phyloP scores from a whole-genome alignment of 164 flowering plant species.

The Umbilicus rupestris region DNA sequence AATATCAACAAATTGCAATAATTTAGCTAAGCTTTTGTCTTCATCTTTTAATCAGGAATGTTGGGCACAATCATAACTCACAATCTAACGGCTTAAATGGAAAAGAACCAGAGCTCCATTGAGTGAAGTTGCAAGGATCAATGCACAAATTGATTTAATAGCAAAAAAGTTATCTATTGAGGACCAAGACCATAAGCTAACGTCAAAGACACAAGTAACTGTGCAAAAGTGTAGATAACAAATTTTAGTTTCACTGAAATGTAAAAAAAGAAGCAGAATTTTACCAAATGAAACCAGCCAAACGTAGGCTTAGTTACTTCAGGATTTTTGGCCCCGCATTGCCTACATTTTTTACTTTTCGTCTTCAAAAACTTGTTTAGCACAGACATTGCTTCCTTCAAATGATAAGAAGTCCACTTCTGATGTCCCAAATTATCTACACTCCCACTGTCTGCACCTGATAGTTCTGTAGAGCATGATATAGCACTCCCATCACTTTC shows the following conservation, averaged over 20 bases:
- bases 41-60: too few relatives aligned
- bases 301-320: conserved; percentile 49
- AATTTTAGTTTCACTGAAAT: neutral
- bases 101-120: too few relatives aligned
- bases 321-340: conserved; percentile 45
- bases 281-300: conserved; percentile 83
- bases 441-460: conserved; percentile 7
- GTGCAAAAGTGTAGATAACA: neutral
- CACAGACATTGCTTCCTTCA: conserved; percentile 44
- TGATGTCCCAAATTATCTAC: conserved; percentile 15
- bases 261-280: neutral
- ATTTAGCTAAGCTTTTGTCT: too few relatives aligned
- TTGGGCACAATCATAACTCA: too few relatives aligned
- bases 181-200: too few relatives aligned
- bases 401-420: conserved; percentile 69
- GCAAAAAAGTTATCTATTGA: too few relatives aligned
- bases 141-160: too few relatives aligned
- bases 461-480: conserved; percentile 15
- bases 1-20: too few relatives aligned
- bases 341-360: conserved; percentile 26
- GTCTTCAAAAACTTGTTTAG: conserved; percentile 35
- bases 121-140: too few relatives aligned
- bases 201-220: too few relatives aligned
- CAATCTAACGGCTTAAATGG: too few relatives aligned
- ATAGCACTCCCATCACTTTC: conserved; percentile 25